These are phyloP conservation scores for Saururus chinensis DNA, from an alignment of 164 flowering plant genomes.

Conservation along the genomic window DNA sequence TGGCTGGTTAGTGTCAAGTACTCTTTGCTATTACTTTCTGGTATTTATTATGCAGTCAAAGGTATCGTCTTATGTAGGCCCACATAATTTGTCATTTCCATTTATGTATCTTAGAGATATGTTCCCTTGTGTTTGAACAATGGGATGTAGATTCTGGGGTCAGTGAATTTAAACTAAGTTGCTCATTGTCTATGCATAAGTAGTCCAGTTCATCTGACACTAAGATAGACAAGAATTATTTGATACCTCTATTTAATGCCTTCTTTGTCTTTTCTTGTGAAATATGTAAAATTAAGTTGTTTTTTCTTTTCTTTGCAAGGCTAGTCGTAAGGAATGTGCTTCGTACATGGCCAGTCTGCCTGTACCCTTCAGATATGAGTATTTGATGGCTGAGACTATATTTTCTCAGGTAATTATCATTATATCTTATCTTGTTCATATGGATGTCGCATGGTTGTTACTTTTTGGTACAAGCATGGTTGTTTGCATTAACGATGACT, in stretches of 20 bases:
- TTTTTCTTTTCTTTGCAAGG: slow-evolving; percentile 40
- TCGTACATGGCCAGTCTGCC: slow-evolving; percentile 85
- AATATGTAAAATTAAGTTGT: background rate
- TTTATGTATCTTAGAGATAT: too few species aligned
- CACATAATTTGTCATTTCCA: too few species aligned
- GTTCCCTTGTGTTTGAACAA: too few species aligned
- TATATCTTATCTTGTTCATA: background rate
- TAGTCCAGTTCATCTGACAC: background rate
- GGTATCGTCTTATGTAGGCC: too few species aligned
- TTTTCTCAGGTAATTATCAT: slow-evolving; percentile 74
- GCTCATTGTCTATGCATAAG: too few species aligned
- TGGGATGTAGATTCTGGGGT: too few species aligned
- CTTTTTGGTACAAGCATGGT: too few species aligned
- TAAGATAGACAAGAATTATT: background rate
- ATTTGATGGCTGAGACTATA: slow-evolving; percentile 97
- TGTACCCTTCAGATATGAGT: slow-evolving; percentile 93
- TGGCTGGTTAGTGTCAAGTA: slow-evolving; percentile 70
- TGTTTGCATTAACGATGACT: background rate
- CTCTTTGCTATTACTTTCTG: background rate
- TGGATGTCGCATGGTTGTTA: background rate
- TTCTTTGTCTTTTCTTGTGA: too few species aligned
- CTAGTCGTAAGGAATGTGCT: slow-evolving; percentile 99
- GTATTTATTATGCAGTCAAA: background rate
- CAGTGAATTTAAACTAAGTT: too few species aligned
- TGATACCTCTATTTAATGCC: too few species aligned